Evolutionary conservation across 2,329 filamentous ascomycete genomes (phyloP).

Genomic region (Diaporthe helianthi): DNA sequence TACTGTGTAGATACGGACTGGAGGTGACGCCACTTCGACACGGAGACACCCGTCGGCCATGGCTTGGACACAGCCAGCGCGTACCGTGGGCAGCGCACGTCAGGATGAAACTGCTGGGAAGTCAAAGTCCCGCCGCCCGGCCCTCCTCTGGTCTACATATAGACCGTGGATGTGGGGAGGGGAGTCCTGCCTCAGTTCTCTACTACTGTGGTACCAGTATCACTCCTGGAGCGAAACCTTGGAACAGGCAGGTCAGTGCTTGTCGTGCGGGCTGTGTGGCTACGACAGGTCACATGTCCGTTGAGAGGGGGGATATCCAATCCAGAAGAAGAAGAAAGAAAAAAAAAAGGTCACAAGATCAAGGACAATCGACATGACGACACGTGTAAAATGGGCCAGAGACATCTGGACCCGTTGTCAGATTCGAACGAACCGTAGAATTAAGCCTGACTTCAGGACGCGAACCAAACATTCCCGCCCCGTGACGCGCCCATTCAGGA

Average conservation of each 20-base stretch:
- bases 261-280: background rate
- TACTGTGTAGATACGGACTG: too few relatives aligned
- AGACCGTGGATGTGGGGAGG: slow-evolving; percentile 4
- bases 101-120: slow-evolving; percentile 18
- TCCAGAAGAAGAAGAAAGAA: too few relatives aligned
- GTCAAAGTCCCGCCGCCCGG: slow-evolving; percentile 18
- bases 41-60: background rate
- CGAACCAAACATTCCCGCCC: background rate
- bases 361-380: background rate
- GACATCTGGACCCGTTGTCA: background rate
- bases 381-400: background rate
- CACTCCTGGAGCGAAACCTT: background rate
- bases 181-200: background rate
- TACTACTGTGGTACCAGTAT: too few relatives aligned
- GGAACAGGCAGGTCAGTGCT: background rate
- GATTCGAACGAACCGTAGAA: slow-evolving; percentile 6
- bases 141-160: slow-evolving; percentile 7
- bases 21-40: background rate
- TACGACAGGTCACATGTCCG: slow-evolving; percentile 8
- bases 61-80: background rate
- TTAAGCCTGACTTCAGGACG: slow-evolving; percentile 7
- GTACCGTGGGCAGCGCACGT: background rate
- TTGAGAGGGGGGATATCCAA: background rate
- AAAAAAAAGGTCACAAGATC: background rate
- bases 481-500: background rate